Conservation (phyloP, 2,329 filamentous ascomycete genomes). For the Emmonsia crescens region DNA sequence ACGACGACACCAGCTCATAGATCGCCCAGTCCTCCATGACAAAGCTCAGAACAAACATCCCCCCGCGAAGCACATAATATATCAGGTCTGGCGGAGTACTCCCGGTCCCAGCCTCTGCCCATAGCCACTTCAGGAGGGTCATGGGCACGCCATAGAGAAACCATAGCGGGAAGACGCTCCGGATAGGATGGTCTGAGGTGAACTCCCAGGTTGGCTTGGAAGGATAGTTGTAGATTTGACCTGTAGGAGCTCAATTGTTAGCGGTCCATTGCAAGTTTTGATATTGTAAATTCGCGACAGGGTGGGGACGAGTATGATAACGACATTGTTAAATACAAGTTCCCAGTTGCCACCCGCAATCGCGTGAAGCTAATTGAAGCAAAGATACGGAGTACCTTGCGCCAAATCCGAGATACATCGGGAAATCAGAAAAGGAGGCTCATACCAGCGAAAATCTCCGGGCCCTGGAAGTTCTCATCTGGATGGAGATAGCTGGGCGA, state of each 20-base stretch:
- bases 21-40: constrained; percentile 97
- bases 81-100: constrained; percentile 67
- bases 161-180: constrained; percentile 95
- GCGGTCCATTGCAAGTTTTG: background rate
- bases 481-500: constrained; percentile 95
- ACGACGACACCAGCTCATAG: constrained; percentile 74
- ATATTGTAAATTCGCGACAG: too few species aligned
- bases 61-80: constrained; percentile 75
- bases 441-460: constrained; percentile 91
- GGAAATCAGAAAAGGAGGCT: background rate
- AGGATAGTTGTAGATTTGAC: constrained; percentile 85
- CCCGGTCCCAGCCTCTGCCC: constrained; percentile 69
- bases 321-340: background rate
- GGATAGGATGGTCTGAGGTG: constrained; percentile 73
- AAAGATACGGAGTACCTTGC: background rate
- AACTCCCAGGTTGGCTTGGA: constrained; percentile 94
- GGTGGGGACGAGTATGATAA: background rate
- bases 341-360: background rate
- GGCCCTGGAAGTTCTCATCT: constrained; percentile 97
- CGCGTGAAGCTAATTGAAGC: background rate
- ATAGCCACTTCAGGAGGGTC: constrained; percentile 84
- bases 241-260: constrained; percentile 36
- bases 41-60: constrained; percentile 94
- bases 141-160: constrained; percentile 89
- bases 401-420: background rate